These are phyloP conservation scores for Leptographium radiaticola DNA, from an alignment of 2,329 filamentous ascomycete species.

Conservation along the genomic window DNA sequence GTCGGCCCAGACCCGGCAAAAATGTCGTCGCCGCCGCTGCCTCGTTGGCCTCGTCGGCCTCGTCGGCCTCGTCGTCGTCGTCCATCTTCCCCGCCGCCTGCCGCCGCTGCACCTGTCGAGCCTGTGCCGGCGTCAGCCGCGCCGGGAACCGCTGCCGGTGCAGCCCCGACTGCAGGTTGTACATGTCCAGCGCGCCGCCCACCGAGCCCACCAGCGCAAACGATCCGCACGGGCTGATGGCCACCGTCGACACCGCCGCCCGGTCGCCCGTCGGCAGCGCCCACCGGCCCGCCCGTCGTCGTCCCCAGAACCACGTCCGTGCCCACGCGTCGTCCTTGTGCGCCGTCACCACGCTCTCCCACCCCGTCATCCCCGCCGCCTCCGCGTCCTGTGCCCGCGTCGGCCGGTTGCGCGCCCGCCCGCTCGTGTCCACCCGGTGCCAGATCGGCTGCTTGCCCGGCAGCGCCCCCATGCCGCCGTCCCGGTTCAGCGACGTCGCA, in stretches of 20 bases:
- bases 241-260: constrained; percentile 71
- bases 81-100: constrained; percentile 27
- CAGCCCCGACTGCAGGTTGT: constrained; percentile 85
- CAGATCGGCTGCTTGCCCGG: constrained; percentile 69
- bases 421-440: constrained; percentile 44
- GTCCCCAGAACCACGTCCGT: constrained; percentile 96
- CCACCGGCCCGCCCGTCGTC: constrained; percentile 87
- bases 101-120: constrained; percentile 58
- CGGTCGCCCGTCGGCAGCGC: constrained; percentile 77
- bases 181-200: constrained; percentile 80
- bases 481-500: constrained; percentile 81
- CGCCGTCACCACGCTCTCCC: constrained; percentile 93
- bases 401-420: constrained; percentile 39
- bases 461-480: constrained; percentile 81
- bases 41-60: constrained; percentile 20
- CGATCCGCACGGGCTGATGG: constrained; percentile 82
- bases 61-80: constrained; percentile 38
- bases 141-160: constrained; percentile 83
- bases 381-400: constrained; percentile 51
- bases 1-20: constrained; percentile 49
- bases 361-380: constrained; percentile 68
- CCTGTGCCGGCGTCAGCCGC: constrained; percentile 62
- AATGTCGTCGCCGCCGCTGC: constrained; percentile 20
- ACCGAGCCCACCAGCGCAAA: constrained; percentile 85
- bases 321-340: constrained; percentile 76